Base-by-base conservation (phyloP, 1,284 basidiomycete species). In the Rhodotorula glutinis region DNA sequence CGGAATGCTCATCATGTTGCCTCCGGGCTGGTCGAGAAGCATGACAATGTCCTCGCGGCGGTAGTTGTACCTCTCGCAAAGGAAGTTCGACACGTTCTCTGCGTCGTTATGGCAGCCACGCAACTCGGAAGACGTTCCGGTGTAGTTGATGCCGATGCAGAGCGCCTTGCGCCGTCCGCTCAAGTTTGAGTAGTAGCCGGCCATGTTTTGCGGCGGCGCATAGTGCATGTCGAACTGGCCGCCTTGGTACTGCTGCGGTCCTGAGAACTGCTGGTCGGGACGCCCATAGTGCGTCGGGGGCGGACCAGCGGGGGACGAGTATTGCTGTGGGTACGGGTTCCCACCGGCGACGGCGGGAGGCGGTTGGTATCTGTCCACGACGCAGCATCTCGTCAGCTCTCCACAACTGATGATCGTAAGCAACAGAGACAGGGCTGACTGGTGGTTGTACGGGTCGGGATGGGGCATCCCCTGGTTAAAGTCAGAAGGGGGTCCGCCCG, bases 21-120 rank as follows among this genome's bases (percentile, higher is more conserved):
- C 16, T 46, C 61, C 47, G 4, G 85, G 77, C 75, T 92, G 86
- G 75, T 96, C 93, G 3, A 89, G 90, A 52, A 96, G 83, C 71
- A 88, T 82, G n/a, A 95, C 91, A 64, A 95, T 91, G 77, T 95
- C 91, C 51, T 89, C 86, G 51, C 81, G 77, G 66, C 83, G 85
- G 79, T 94, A 96, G 19, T 85, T 83, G 78, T 83, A 91, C 17
- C 78, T 51, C 54, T 67, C 60, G 68, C 82, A 82, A 40, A 94
- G 80, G 81, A 94, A 94, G 11, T 81, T 75, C 73, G 85, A 81
- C 63, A 95, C 85, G 76, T 92, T 92, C 54, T 82, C 38, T 13
- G 64, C 91, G 74, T 96, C 92, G 77, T 95, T 93, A 78, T 93
- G 90, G 74, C 92, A 95, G 4, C 56, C 56, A 2, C 44, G 17